These are phyloP conservation scores for Globisporangium okanoganense DNA, from an alignment of 352 stramenopile species.

Conservation along the genomic window DNA sequence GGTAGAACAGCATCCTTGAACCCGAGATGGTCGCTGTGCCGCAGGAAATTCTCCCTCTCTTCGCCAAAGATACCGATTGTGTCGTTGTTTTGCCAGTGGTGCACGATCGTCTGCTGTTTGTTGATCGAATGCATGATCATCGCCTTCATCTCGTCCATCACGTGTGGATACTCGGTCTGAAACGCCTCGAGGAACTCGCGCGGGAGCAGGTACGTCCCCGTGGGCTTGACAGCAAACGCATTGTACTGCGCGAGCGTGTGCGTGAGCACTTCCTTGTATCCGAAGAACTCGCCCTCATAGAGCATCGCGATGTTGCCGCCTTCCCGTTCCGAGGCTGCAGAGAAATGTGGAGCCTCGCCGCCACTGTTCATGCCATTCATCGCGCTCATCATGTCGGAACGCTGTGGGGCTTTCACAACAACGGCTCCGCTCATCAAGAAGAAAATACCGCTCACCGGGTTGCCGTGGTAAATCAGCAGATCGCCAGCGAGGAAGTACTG, in stretches of 20 bases:
- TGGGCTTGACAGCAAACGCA: conserved; percentile 53
- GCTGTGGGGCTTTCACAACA: conserved; percentile 37
- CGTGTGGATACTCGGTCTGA: conserved; percentile 42
- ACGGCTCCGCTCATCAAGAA: conserved; percentile 67
- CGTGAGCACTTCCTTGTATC: conserved; percentile 72
- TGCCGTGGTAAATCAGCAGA: conserved; percentile 69
- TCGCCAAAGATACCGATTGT: conserved; percentile 47
- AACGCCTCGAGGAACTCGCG: conserved; percentile 58
- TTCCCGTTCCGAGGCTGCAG: conserved; percentile 21
- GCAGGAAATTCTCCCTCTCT: conserved; percentile 38
- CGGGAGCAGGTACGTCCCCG: conserved; percentile 59
- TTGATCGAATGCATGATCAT: conserved; percentile 75
- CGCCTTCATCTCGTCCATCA: conserved; percentile 62
- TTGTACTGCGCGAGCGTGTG: conserved; percentile 60
- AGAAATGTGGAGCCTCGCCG: background rate
- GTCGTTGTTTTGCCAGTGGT: conserved; percentile 74
- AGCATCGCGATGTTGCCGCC: conserved; percentile 52
- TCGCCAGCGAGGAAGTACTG: conserved; percentile 70
- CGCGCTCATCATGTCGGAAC: background rate
- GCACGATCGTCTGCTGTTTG: conserved; percentile 66
- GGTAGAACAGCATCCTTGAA: conserved; percentile 10
- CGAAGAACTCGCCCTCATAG: conserved; percentile 75
- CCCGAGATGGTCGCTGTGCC: conserved; percentile 13
- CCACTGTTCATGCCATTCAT: background rate
- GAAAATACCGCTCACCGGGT: conserved; percentile 68